Conservation (phyloP, 768 basidiomycete species). For the Krasilnikovozyma curviuscula region DNA sequence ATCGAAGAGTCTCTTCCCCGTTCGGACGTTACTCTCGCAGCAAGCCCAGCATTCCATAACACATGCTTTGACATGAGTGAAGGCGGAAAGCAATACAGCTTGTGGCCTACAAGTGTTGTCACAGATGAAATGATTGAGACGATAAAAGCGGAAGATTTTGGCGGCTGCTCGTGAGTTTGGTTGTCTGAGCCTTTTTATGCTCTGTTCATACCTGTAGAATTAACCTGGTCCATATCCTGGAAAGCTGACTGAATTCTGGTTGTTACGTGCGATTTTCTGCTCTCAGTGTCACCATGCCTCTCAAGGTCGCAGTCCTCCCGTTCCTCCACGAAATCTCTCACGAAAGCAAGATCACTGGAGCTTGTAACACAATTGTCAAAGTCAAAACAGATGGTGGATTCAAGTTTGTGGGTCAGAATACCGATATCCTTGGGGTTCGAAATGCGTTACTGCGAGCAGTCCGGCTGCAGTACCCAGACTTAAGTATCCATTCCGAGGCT, state of each 20-base stretch:
- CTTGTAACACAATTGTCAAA: slow-evolving; percentile 17
- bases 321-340: slow-evolving; percentile 13
- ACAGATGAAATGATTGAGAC: background rate
- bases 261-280: background rate
- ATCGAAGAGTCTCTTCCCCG: no score
- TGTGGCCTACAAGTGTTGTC: slow-evolving; percentile 9
- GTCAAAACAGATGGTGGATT: background rate
- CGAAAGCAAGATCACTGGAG: slow-evolving; percentile 13
- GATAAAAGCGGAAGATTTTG: background rate
- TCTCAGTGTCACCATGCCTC: slow-evolving; percentile 17
- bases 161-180: slow-evolving; percentile 2
- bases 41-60: slow-evolving; percentile 15
- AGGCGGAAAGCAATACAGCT: slow-evolving; percentile 2
- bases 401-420: slow-evolving; percentile 16
- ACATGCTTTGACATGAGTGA: slow-evolving; percentile 7
- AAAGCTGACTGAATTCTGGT: background rate
- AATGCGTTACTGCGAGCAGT: slow-evolving; percentile 2
- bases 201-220: no score
- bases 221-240: no score
- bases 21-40: no score
- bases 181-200: no score
- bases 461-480: background rate
- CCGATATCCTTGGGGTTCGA: slow-evolving; percentile 12
- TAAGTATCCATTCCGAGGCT: background rate
- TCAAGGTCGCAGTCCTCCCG: slow-evolving; percentile 14